These are phyloP conservation scores for Colletotrichum sp. DNA, from an alignment of 2,329 filamentous ascomycete species.

Conservation along the genomic window DNA sequence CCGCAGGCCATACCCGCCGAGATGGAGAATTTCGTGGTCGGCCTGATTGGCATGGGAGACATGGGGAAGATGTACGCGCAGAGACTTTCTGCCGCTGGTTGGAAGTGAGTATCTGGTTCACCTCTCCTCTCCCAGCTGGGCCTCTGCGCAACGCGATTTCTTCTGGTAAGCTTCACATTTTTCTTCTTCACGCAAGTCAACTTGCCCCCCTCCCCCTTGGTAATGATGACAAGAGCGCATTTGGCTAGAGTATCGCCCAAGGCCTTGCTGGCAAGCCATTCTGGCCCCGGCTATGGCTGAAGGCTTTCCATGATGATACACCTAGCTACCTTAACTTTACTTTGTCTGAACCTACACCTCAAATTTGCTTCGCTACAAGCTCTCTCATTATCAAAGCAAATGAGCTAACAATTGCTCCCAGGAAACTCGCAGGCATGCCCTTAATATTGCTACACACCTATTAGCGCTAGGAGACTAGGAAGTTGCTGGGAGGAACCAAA, in stretches of 20 bases:
- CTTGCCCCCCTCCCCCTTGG: constrained; percentile 24
- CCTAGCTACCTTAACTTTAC: constrained; percentile 93
- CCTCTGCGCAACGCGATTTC: constrained; percentile 7
- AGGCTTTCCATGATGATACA: constrained; percentile 96
- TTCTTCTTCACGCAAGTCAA: neutral
- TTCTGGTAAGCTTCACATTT: constrained; percentile 40
- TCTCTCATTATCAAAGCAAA: constrained; percentile 18
- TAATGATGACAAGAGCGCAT: constrained; percentile 99
- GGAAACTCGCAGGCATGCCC: constrained; percentile 31
- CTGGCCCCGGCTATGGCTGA: constrained; percentile 67
- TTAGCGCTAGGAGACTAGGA: neutral
- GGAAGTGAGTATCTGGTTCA: constrained; percentile 71
- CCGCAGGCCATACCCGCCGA: constrained; percentile 35
- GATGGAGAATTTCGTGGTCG: constrained; percentile 78
- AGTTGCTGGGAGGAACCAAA: neutral
- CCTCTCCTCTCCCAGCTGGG: constrained; percentile 1
- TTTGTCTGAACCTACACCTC: constrained; percentile 73
- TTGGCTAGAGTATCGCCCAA: constrained; percentile 97
- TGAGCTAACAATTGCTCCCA: constrained; percentile 19
- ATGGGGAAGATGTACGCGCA: constrained; percentile 99
- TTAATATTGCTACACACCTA: neutral
- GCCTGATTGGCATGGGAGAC: constrained; percentile 98
- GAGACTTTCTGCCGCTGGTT: constrained; percentile 86
- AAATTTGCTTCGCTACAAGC: constrained; percentile 21
- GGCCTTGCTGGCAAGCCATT: constrained; percentile 71